phyloP scores from a whole-genome alignment of 257 asterid genomes.

The Nicotiana undulata region DNA sequence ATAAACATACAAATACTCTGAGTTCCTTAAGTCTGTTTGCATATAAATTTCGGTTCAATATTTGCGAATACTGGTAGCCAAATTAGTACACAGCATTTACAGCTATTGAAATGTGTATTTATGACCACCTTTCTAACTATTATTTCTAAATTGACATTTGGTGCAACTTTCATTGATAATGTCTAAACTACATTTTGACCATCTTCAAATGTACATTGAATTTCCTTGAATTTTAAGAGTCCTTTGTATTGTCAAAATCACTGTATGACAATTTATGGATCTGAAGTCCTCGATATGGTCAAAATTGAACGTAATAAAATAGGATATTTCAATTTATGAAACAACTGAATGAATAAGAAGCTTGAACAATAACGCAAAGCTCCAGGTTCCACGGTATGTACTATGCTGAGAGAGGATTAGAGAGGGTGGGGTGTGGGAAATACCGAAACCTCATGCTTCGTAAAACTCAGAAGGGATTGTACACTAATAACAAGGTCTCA shows the following conservation, averaged over 20 bases:
- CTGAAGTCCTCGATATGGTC: background rate
- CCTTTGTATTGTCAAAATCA: background rate
- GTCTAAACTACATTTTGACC: background rate
- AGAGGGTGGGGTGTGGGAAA: background rate
- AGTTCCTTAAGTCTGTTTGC: no score
- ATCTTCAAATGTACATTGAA: background rate
- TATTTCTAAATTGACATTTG: background rate
- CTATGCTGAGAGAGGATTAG: background rate
- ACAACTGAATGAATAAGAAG: background rate
- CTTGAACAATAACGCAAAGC: background rate
- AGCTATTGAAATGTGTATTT: background rate
- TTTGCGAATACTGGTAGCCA: no score
- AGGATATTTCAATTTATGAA: background rate
- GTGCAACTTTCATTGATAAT: background rate
- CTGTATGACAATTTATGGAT: background rate
- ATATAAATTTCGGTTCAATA: no score
- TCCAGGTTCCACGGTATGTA: background rate
- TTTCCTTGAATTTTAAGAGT: background rate
- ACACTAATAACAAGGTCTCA: background rate
- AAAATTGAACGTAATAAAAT: background rate
- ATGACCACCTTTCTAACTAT: background rate
- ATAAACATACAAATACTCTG: no score
- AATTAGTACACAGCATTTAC: no score
- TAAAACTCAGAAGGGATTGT: background rate
- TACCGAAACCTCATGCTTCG: background rate